phyloP scores from a whole-genome alignment of 192 early-diverging fungal species.

The Gryganskiella cystojenkinii region DNA sequence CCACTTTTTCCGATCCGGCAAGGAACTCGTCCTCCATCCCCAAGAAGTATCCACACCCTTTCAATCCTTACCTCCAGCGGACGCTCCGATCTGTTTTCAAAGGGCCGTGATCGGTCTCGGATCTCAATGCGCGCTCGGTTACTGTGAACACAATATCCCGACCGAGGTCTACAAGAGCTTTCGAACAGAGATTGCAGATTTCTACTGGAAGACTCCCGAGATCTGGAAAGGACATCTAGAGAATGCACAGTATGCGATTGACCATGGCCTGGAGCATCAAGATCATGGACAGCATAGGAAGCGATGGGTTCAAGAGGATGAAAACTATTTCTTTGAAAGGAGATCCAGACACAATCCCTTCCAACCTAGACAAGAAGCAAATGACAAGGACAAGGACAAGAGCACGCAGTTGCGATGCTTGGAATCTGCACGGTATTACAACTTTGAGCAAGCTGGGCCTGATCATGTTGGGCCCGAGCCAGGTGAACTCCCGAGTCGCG shows the following conservation, averaged over 20 bases:
- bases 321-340: too few species aligned
- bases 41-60: slow-evolving; percentile 9
- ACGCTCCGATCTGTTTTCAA: slow-evolving; percentile 24
- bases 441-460: slow-evolving; percentile 9
- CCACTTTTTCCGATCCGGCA: slow-evolving; percentile 10
- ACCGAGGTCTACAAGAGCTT: slow-evolving; percentile 18
- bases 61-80: slow-evolving; percentile 13
- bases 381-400: not conserved
- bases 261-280: not conserved
- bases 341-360: too few species aligned
- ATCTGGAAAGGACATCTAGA: slow-evolving; percentile 4
- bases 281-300: too few species aligned
- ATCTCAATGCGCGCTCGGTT: slow-evolving; percentile 12
- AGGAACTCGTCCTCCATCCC: slow-evolving; percentile 6
- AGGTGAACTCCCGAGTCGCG: not conserved
- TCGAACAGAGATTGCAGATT: slow-evolving; percentile 4
- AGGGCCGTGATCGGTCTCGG: slow-evolving; percentile 26
- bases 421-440: slow-evolving; percentile 9
- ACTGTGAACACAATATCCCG: slow-evolving; percentile 30
- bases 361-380: too few species aligned
- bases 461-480: not conserved
- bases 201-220: slow-evolving; percentile 1
- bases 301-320: too few species aligned
- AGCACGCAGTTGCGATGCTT: not conserved
- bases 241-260: not conserved